These are phyloP conservation scores for Aureobasidium leucospermi DNA, from an alignment of 2,329 filamentous ascomycete genomes.

Conservation along the genomic window DNA sequence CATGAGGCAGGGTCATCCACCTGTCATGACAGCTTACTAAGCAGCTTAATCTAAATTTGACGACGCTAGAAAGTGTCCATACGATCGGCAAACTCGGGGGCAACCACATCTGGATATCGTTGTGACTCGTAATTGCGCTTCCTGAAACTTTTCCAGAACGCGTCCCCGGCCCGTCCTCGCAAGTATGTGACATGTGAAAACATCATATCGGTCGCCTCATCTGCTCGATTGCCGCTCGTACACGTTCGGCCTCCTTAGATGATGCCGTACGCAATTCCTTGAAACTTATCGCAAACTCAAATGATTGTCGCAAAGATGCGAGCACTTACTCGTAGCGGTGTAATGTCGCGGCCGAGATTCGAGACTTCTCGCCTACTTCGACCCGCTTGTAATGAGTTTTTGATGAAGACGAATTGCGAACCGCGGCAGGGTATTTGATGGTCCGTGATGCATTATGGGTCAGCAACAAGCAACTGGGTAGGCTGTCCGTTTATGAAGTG, in stretches of 20 bases:
- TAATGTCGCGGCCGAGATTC: background rate
- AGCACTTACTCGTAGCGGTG: background rate
- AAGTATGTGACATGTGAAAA: background rate
- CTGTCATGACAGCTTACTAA: too few relatives aligned
- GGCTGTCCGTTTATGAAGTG: background rate
- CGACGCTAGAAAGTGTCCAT: background rate
- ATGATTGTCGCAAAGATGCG: slow-evolving; percentile 6
- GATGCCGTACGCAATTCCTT: background rate
- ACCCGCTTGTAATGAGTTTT: slow-evolving; percentile 5
- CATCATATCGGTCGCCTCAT: background rate
- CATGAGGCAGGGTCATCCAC: background rate
- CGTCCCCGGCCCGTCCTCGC: background rate
- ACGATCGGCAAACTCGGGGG: background rate
- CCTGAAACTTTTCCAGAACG: slow-evolving; percentile 3
- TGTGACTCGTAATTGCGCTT: slow-evolving; percentile 1
- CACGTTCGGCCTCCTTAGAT: background rate
- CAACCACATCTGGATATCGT: background rate
- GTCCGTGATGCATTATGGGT: slow-evolving; percentile 6
- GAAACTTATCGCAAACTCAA: background rate
- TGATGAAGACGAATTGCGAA: background rate
- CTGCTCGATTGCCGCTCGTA: background rate
- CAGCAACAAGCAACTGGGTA: background rate
- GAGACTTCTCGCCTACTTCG: slow-evolving; percentile 1
- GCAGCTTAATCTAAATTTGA: background rate
- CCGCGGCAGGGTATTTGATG: background rate